Evolutionary conservation across 805 yeast genomes (phyloP).

Genomic region (Lachancea nothofagi): DNA sequence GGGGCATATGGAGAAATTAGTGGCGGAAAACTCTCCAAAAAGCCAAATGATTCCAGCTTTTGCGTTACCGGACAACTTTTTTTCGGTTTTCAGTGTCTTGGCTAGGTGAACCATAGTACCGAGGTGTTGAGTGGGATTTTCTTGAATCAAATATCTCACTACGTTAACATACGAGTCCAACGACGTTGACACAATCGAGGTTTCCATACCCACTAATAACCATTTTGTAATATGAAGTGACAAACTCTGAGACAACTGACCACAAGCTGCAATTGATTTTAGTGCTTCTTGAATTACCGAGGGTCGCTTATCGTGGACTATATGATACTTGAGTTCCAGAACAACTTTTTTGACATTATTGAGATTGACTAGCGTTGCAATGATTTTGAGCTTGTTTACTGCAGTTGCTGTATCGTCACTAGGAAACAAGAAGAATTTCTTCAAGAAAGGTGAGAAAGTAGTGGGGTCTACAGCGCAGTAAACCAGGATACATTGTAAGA

Average conservation of each 20-base stretch:
- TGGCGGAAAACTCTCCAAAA: conserved; percentile 68
- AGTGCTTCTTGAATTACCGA: conserved; percentile 44
- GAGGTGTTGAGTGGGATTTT: conserved; percentile 47
- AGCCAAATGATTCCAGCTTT: conserved; percentile 86
- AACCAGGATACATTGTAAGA: conserved; percentile 44
- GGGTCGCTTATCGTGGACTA: conserved; percentile 28
- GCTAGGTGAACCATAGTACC: conserved; percentile 51
- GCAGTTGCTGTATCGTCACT: conserved; percentile 43
- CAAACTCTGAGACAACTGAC: conserved; percentile 45
- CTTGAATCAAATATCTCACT: conserved; percentile 65
- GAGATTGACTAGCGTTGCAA: conserved; percentile 53
- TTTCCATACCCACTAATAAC: conserved; percentile 48
- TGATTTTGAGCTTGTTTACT: conserved; percentile 51
- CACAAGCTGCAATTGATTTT: conserved; percentile 56
- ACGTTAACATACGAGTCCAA: conserved; percentile 67
- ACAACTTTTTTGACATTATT: conserved; percentile 47
- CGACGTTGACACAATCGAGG: conserved; percentile 27
- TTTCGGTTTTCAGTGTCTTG: conserved; percentile 25
- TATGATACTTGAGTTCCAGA: conserved; percentile 59
- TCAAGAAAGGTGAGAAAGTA: conserved; percentile 34
- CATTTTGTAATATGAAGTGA: conserved; percentile 54
- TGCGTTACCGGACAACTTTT: conserved; percentile 42
- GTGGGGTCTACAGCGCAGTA: conserved; percentile 33
- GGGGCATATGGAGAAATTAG: conserved; percentile 53
- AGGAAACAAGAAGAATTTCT: conserved; percentile 52